Base-by-base conservation (phyloP, 495 filamentous ascomycete species). In the Monascus purpureus region DNA sequence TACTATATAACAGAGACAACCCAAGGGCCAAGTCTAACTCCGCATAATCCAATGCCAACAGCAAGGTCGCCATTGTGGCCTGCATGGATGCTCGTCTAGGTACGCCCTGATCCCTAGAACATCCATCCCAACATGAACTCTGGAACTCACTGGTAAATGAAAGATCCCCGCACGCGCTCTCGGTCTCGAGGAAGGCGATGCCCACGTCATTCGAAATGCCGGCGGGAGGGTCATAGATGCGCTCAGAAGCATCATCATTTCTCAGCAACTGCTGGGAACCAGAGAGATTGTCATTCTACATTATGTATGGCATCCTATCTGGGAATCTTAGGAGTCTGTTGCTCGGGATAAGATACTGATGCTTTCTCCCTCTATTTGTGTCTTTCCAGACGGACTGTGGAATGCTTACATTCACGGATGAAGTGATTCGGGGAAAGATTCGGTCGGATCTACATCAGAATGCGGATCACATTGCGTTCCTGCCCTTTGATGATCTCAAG, bases 71-170 rank as follows among this genome's bases (percentile, higher is more conserved):
- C 4, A 35, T 52, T 61, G 66, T 81, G 23, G 82, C 82, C 2
- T 92, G 84, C 56, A 90, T 88, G 81, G 82, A 92, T 45, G 80
- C 83, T 1, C 73, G 84, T 8, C 74, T 93, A 38, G 56, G 56
- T 57, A 47, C 9, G 15, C 28, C 9, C 9, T 22, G 20, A 5
- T 22, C 20, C 9, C 5, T 22, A 5, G 20, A 22, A 22, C 13
- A 14, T 23, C 14, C 4, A 11, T 5, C 17, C 15, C 13, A 32
- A 29, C 13, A 19, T 23, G 9, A 19, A 28, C 15, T 28, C 18
- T 4, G n/a, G 2, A 14, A 17, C 13, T 23, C 5, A 17, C 25
- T 23, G 12, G 17, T 30, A 24, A 23, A 22, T 17, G 4, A 8
- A 16, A 20, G 55, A 77, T 87, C 40, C 68, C 80, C 0, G 67